Conservation (phyloP, 805 yeast species). For the Saccharomycopsis sp. region DNA sequence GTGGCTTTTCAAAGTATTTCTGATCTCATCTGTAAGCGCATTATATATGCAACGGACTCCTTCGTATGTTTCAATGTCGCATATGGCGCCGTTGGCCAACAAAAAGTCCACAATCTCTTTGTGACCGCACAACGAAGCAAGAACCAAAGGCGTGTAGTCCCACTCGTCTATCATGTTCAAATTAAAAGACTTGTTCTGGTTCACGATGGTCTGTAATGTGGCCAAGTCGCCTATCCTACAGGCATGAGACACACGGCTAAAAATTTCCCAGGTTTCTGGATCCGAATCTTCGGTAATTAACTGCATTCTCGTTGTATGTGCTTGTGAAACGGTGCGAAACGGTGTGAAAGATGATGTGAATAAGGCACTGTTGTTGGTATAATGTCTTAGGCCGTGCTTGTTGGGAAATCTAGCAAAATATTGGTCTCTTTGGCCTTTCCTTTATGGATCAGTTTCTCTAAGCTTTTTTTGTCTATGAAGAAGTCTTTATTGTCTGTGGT, state of each 20-base stretch:
- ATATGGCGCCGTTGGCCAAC: constrained; percentile 61
- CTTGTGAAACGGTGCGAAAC: no score
- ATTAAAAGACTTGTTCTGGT: constrained; percentile 28
- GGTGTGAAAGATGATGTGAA: no score
- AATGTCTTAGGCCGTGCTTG: no score
- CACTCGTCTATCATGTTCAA: constrained; percentile 57
- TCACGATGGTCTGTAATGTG: constrained; percentile 48
- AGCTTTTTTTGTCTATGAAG: no score
- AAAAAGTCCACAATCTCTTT: constrained; percentile 52
- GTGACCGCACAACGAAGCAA: constrained; percentile 75
- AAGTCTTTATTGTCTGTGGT: no score
- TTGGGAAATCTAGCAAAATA: no score
- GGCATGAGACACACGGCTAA: constrained; percentile 42
- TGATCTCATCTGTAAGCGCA: constrained; percentile 61
- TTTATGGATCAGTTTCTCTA: no score
- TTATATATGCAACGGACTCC: constrained; percentile 77
- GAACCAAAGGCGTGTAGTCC: constrained; percentile 68
- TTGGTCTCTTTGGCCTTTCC: no score
- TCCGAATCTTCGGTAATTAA: not conserved
- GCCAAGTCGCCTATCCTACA: constrained; percentile 67
- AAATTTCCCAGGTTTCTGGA: not conserved
- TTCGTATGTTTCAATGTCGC: constrained; percentile 76
- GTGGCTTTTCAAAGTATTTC: constrained; percentile 48
- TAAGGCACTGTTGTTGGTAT: no score
- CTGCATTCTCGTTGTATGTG: constrained; percentile 1